A percentile compares a stretch with the other conserved stretches of the same genome.
phyloP scores from a whole-genome alignment of 805 yeast genomes.

The Sugiyamaella valdiviana region DNA sequence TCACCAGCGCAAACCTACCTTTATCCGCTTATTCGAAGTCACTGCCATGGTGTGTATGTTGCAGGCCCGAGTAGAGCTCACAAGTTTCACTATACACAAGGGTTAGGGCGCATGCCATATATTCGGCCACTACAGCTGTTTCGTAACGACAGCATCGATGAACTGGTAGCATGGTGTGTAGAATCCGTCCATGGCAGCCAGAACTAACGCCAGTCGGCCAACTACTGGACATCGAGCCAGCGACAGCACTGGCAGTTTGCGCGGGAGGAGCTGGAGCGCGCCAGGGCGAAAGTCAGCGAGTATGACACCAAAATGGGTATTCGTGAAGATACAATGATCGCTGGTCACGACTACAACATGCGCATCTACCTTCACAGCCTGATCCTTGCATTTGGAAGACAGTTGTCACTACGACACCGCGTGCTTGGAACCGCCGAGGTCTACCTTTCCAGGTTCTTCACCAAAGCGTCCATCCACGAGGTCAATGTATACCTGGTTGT shows the following conservation, averaged over 20 bases:
- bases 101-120: not conserved
- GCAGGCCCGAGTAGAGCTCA: not conserved
- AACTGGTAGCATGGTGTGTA: not conserved
- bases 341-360: conserved; percentile 37
- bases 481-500: conserved; percentile 74
- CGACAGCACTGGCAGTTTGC: conserved; percentile 75
- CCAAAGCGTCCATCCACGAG: conserved; percentile 68
- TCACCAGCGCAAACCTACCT: not conserved
- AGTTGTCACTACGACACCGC: conserved; percentile 71
- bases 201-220: conserved; percentile 54
- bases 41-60: not conserved
- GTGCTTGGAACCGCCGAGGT: conserved; percentile 87
- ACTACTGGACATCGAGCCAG: conserved; percentile 84
- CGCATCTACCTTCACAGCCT: conserved; percentile 70
- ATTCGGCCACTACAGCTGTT: not conserved
- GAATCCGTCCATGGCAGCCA: not conserved
- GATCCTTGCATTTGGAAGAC: conserved; percentile 68
- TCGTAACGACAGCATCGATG: not conserved
- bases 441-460: conserved; percentile 70
- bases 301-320: conserved; percentile 32
- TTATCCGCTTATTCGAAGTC: not conserved
- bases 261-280: conserved; percentile 47
- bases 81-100: not conserved
- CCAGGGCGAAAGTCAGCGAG: conserved; percentile 31
- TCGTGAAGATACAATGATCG: conserved; percentile 11